Percentiles rank a stretch among this genome's conserved stretches.
Evolutionary conservation across 2,329 filamentous ascomycete genomes (phyloP).

Genomic region (Sporothrix schenckii): DNA sequence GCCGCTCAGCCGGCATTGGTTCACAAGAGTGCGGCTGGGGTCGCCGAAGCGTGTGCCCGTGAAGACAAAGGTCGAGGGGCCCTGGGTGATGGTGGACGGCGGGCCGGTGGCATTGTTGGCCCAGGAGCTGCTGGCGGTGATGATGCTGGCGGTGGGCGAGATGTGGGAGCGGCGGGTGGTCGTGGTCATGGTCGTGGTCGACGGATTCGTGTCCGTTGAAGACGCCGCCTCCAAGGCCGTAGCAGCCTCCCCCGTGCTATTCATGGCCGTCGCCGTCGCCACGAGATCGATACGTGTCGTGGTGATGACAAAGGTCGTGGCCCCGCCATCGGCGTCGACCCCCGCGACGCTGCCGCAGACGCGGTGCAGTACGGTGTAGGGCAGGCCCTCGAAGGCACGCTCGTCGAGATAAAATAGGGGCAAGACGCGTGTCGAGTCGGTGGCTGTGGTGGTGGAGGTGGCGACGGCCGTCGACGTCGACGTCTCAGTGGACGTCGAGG

Average conservation of each 20-base stretch:
- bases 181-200: constrained; percentile 27
- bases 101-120: constrained; percentile 36
- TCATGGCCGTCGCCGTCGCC: constrained; percentile 18
- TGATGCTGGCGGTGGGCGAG: constrained; percentile 23
- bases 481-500: constrained; percentile 30
- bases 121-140: constrained; percentile 31
- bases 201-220: not conserved
- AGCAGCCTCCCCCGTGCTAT: not conserved
- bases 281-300: constrained; percentile 36
- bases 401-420: constrained; percentile 40
- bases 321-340: constrained; percentile 38
- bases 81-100: constrained; percentile 40
- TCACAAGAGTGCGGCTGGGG: constrained; percentile 37
- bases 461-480: constrained; percentile 27
- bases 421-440: constrained; percentile 36
- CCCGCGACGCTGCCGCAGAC: constrained; percentile 38
- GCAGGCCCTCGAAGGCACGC: constrained; percentile 38
- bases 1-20: constrained; percentile 40
- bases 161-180: not conserved
- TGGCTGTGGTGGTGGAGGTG: constrained; percentile 30
- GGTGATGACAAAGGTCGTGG: constrained; percentile 39
- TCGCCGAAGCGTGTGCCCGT: constrained; percentile 37
- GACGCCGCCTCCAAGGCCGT: not conserved
- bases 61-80: constrained; percentile 39
- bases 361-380: constrained; percentile 38